Base-by-base conservation (phyloP, 352 stramenopile species). In the Blastocystis sp. region DNA sequence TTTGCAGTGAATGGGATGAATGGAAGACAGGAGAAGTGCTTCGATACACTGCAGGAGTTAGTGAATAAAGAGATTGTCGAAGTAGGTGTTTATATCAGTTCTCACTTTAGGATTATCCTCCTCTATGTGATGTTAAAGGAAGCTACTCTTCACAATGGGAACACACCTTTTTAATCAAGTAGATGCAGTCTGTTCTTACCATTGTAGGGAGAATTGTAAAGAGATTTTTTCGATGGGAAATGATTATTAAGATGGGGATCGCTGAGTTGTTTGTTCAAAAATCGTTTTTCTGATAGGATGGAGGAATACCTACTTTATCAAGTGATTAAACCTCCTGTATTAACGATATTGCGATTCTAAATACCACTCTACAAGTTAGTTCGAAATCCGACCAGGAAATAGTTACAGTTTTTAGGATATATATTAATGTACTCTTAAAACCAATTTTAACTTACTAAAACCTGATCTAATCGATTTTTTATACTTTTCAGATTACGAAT, bases 131-230 rank as follows among this genome's bases (percentile, higher is more conserved):
- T 91, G 92, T 95, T 50, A 94, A 94, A 91, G 97, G 97, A 13
- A 97, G 93, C 88, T 99, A 98, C 91, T 97, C 97, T 50, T 96
- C 97, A n/a, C 97, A 99, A 92, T 99, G 98, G 92, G 97, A 99
- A 92, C 97, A 99, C 93, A 99, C 97, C 9, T 93, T 99, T 85
- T 94, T 99, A 41, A 92, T 99, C 92, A 90, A 94, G 75, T 96
- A 16, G 47, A 37, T 9, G 3, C n/a, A 11, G 7, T 24, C 16
- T 6, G 34, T 13, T n/a, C 7, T n/a, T 11, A 26, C 65, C 24
- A 81, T 3, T 43, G 37, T 81, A 81, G 70, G 45, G 70, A 81
- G 24, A 37, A 81, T 26, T 81, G 70, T 37, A 81, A 81, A n/a
- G 70, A 81, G 39, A 47, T 81, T 18, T 81, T 81, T 20, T 81